Evolutionary conservation across 164 flowering plant genomes (phyloP).

Genomic region (Saururus chinensis): DNA sequence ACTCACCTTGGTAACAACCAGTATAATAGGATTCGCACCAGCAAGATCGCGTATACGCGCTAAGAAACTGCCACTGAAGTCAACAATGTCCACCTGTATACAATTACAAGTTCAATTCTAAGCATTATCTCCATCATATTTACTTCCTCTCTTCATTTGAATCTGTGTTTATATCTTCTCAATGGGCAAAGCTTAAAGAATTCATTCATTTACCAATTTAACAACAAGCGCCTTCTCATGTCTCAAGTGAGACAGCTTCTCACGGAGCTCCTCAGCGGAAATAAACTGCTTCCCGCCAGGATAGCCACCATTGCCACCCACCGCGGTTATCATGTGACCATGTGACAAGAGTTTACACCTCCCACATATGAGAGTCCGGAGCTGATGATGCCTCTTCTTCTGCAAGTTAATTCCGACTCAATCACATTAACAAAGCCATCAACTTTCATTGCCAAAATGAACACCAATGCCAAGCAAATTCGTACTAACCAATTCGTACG

Average conservation of each 20-base stretch:
- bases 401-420: slow-evolving; percentile 16
- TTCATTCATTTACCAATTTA: slow-evolving; percentile 46
- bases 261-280: slow-evolving; percentile 78
- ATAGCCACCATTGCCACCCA: slow-evolving; percentile 97
- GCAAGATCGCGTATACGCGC: slow-evolving; percentile 86
- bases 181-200: not conserved
- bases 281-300: slow-evolving; percentile 90
- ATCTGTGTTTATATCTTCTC: not conserved
- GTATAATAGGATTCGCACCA: slow-evolving; percentile 93
- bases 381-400: slow-evolving; percentile 95
- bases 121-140: no score
- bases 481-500: slow-evolving; percentile 51
- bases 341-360: slow-evolving; percentile 83
- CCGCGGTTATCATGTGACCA: slow-evolving; percentile 98
- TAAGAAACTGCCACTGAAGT: slow-evolving; percentile 97
- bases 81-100: slow-evolving; percentile 88
- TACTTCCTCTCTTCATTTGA: no score
- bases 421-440: not conserved
- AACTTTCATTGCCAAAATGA: not conserved
- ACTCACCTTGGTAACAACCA: slow-evolving; percentile 87
- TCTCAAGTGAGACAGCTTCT: slow-evolving; percentile 74
- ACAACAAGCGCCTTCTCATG: slow-evolving; percentile 76
- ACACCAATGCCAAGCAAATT: not conserved
- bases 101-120: not conserved
- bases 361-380: slow-evolving; percentile 74